These are phyloP conservation scores for Atkinsonella texensis DNA, from an alignment of 2,329 filamentous ascomycete genomes.

Conservation along the genomic window DNA sequence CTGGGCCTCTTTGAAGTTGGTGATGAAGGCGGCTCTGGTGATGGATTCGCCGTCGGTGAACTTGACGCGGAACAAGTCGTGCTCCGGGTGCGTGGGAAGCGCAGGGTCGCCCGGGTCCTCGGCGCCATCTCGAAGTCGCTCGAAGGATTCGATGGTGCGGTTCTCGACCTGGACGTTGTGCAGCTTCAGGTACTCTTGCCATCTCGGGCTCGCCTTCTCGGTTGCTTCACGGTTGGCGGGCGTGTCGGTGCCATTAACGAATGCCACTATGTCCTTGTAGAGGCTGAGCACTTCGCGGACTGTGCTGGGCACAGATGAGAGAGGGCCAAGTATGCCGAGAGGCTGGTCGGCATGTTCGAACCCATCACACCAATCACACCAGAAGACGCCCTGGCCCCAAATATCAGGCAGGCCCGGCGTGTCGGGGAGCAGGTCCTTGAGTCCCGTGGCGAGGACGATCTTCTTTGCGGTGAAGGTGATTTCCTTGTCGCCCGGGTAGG, in stretches of 20 bases:
- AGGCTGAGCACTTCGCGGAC: slow-evolving; percentile 42
- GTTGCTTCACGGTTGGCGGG: slow-evolving; percentile 26
- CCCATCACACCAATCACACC: slow-evolving; percentile 55
- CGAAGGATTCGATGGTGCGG: slow-evolving; percentile 36
- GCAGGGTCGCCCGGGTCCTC: slow-evolving; percentile 26
- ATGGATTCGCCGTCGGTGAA: slow-evolving; percentile 34
- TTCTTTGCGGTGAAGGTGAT: slow-evolving; percentile 35
- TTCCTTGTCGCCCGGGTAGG: slow-evolving; percentile 8
- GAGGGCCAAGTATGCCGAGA: slow-evolving; percentile 38
- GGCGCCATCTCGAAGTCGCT: slow-evolving; percentile 30
- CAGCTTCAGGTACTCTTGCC: slow-evolving; percentile 34
- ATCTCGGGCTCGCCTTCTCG: slow-evolving; percentile 29
- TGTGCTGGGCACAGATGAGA: slow-evolving; percentile 30
- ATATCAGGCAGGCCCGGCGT: slow-evolving; percentile 42
- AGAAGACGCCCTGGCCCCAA: slow-evolving; percentile 49
- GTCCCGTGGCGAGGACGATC: slow-evolving; percentile 44
- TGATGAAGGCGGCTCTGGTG: slow-evolving; percentile 38
- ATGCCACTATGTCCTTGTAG: slow-evolving; percentile 42
- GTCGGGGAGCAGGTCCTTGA: slow-evolving; percentile 39
- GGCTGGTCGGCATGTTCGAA: slow-evolving; percentile 47
- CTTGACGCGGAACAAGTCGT: slow-evolving; percentile 42
- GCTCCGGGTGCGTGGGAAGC: slow-evolving; percentile 32
- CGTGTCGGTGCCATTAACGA: slow-evolving; percentile 48
- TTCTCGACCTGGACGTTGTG: slow-evolving; percentile 44
- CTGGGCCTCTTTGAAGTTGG: slow-evolving; percentile 36